These are phyloP conservation scores for Saitozyma podzolica DNA, from an alignment of 768 basidiomycete species.

Conservation along the genomic window DNA sequence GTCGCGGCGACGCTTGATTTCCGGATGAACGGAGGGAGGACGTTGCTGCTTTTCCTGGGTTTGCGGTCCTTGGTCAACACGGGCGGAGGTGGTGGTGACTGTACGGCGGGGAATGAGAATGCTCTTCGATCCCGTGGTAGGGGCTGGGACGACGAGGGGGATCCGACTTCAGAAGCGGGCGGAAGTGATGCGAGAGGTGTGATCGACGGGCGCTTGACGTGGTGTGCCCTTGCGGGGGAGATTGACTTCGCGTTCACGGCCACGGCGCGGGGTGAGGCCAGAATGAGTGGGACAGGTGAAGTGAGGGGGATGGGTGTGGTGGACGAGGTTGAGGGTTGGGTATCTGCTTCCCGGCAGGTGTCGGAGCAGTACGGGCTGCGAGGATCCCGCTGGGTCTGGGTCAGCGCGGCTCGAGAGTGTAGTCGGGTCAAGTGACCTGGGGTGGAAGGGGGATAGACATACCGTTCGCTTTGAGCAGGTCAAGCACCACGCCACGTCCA, in stretches of 20 bases:
- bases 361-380: conserved; percentile 42
- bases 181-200: background rate
- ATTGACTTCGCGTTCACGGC: background rate
- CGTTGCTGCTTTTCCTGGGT: conserved; percentile 7
- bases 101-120: conserved; percentile 40
- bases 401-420: too few relatives aligned
- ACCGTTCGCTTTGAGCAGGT: conserved; percentile 43
- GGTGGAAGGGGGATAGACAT: conserved; percentile 7
- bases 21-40: conserved; percentile 31
- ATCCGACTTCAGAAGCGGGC: background rate
- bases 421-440: background rate
- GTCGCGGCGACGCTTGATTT: conserved; percentile 14
- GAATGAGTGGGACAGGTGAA: background rate
- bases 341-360: conserved; percentile 32
- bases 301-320: conserved; percentile 10
- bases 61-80: conserved; percentile 7
- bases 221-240: background rate
- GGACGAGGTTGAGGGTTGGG: background rate
- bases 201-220: background rate
- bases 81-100: conserved; percentile 11
- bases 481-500: conserved; percentile 46
- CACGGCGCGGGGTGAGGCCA: background rate
- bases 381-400: conserved; percentile 22
- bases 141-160: background rate
- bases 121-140: conserved; percentile 35